Percentiles rank a stretch among this genome's conserved stretches.
phyloP scores from a whole-genome alignment of 1,139 yeast species.

The Candida albicans region DNA sequence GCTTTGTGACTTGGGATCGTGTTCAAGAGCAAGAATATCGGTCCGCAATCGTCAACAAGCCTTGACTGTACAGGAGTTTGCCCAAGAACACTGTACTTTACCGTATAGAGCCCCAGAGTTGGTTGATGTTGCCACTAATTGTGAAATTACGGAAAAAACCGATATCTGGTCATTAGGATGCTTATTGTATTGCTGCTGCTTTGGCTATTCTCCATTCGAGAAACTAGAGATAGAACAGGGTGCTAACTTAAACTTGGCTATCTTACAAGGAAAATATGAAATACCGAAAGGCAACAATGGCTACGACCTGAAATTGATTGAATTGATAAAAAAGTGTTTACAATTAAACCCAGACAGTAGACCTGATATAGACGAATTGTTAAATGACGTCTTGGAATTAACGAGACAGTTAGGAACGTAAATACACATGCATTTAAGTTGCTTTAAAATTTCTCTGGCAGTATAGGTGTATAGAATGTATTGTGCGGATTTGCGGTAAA shows the following conservation, averaged over 20 bases:
- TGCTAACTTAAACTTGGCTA: slow-evolving; percentile 77
- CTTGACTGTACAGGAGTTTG: slow-evolving; percentile 71
- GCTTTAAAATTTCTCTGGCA: too few species aligned
- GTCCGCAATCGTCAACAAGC: slow-evolving; percentile 69
- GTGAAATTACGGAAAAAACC: slow-evolving; percentile 64
- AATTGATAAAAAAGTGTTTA: slow-evolving; percentile 59
- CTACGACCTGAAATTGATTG: slow-evolving; percentile 57
- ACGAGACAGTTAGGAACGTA: slow-evolving; percentile 13
- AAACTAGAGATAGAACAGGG: slow-evolving; percentile 79
- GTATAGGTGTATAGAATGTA: background rate
- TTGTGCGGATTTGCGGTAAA: background rate
- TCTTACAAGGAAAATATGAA: slow-evolving; percentile 64
- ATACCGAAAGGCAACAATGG: slow-evolving; percentile 51
- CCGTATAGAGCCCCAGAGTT: slow-evolving; percentile 92
- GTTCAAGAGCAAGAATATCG: slow-evolving; percentile 59
- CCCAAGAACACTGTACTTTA: slow-evolving; percentile 82
- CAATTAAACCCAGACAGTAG: slow-evolving; percentile 58
- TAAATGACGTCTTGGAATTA: slow-evolving; percentile 46
- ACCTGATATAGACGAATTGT: slow-evolving; percentile 61
- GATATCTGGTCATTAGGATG: slow-evolving; percentile 96
- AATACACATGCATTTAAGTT: too few species aligned
- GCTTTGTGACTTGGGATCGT: slow-evolving; percentile 81
- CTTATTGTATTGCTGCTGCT: slow-evolving; percentile 71
- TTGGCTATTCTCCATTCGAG: slow-evolving; percentile 84
- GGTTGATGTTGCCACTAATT: slow-evolving; percentile 68